phyloP scores from a whole-genome alignment of 805 yeast genomes.

The Wickerhamomyces hampshirensis region DNA sequence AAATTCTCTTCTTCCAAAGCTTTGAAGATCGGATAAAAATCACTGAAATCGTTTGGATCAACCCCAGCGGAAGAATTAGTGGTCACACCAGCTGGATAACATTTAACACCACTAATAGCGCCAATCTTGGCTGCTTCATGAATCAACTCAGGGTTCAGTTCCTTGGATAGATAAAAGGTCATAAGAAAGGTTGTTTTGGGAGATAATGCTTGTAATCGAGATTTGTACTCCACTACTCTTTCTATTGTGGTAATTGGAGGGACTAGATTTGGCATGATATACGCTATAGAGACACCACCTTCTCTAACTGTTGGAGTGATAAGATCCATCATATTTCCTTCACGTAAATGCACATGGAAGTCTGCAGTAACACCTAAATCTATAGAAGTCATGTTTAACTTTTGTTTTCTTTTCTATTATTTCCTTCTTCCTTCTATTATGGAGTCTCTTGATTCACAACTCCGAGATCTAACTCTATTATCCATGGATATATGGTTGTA shows the following conservation, averaged over 20 bases:
- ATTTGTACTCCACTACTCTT: conserved; percentile 65
- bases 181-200: conserved; percentile 86
- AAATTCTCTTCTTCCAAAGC: conserved; percentile 78
- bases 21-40: conserved; percentile 83
- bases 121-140: conserved; percentile 67
- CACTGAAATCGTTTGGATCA: conserved; percentile 85
- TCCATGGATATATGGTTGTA: too few relatives aligned
- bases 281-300: conserved; percentile 91
- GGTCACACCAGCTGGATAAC: conserved; percentile 99
- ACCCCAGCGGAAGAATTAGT: conserved; percentile 92
- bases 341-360: conserved; percentile 94
- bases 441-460: too few relatives aligned
- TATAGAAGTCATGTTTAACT: conserved; percentile 10
- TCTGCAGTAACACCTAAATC: conserved; percentile 76
- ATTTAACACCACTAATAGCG: conserved; percentile 82
- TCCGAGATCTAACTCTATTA: too few relatives aligned
- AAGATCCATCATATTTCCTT: conserved; percentile 87
- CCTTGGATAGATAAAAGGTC: conserved; percentile 80
- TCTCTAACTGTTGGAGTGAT: conserved; percentile 85
- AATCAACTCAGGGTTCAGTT: conserved; percentile 81
- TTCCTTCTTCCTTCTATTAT: too few relatives aligned
- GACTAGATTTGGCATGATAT: conserved; percentile 92
- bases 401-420: too few relatives aligned
- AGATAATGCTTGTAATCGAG: conserved; percentile 54
- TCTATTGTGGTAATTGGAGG: conserved; percentile 87